Percentiles rank a stretch among this genome's conserved stretches.
Evolutionary conservation across 352 stramenopile genomes (phyloP).

Genomic region (Thalassiosira hispida): DNA sequence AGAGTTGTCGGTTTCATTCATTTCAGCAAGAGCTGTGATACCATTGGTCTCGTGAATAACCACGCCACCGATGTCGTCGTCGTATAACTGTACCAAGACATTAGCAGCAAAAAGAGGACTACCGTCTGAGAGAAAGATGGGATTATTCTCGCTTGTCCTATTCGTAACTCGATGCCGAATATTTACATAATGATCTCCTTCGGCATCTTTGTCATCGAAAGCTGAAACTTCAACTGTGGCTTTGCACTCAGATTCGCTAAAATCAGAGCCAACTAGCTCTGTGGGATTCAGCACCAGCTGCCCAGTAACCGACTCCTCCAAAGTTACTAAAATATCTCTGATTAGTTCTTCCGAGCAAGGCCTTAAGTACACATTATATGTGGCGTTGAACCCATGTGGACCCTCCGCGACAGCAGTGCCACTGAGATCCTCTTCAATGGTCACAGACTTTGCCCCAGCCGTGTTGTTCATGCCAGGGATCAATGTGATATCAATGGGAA

Average conservation of each 20-base stretch:
- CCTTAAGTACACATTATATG: slow-evolving; percentile 52
- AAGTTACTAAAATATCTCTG: slow-evolving; percentile 26
- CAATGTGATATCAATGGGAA: slow-evolving; percentile 47
- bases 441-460: slow-evolving; percentile 38
- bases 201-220: slow-evolving; percentile 30
- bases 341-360: slow-evolving; percentile 36
- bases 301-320: slow-evolving; percentile 24
- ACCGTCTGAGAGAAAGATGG: slow-evolving; percentile 42
- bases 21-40: slow-evolving; percentile 39
- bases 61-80: slow-evolving; percentile 44
- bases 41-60: slow-evolving; percentile 48
- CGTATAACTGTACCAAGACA: slow-evolving; percentile 51
- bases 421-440: slow-evolving; percentile 26
- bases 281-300: slow-evolving; percentile 33
- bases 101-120: slow-evolving; percentile 36
- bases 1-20: slow-evolving; percentile 5
- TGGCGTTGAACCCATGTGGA: slow-evolving; percentile 17
- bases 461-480: slow-evolving; percentile 34
- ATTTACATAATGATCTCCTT: slow-evolving; percentile 56
- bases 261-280: slow-evolving; percentile 23
- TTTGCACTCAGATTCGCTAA: slow-evolving; percentile 46
- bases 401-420: slow-evolving; percentile 48
- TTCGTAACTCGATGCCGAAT: slow-evolving; percentile 38
- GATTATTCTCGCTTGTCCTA: slow-evolving; percentile 4
- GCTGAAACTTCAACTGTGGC: slow-evolving; percentile 40